These are phyloP conservation scores for Arthromyces matolae DNA, from an alignment of 768 basidiomycete genomes.

Conservation along the genomic window DNA sequence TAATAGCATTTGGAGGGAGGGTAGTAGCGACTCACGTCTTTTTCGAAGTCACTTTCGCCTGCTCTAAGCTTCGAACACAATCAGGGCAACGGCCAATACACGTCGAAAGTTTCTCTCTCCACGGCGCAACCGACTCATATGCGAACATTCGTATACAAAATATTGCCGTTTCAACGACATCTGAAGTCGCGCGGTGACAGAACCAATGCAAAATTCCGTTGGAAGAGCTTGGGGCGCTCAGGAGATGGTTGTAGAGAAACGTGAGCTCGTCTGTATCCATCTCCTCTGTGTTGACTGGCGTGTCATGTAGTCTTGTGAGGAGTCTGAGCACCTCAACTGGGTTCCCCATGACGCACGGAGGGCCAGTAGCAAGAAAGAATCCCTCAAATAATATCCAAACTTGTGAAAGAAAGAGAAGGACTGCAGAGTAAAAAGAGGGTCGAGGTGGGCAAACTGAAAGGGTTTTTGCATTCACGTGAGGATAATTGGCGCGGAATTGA, in stretches of 20 bases:
- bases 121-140: slow-evolving; percentile 63
- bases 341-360: slow-evolving; percentile 7
- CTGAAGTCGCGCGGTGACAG: slow-evolving; percentile 56
- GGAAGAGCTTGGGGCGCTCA: slow-evolving; percentile 37
- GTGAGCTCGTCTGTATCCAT: slow-evolving; percentile 47
- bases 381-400: neutral
- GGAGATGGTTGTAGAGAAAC: slow-evolving; percentile 50
- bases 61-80: slow-evolving; percentile 67
- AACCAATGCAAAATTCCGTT: slow-evolving; percentile 71
- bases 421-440: too few species aligned
- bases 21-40: slow-evolving; percentile 56
- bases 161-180: slow-evolving; percentile 64
- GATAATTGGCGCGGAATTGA: neutral
- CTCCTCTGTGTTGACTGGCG: slow-evolving; percentile 49
- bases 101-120: slow-evolving; percentile 53
- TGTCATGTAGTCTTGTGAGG: slow-evolving; percentile 55
- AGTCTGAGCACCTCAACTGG: slow-evolving; percentile 38
- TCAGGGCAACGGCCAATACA: slow-evolving; percentile 62
- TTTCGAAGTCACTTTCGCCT: slow-evolving; percentile 59
- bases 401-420: too few species aligned
- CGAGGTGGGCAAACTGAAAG: too few species aligned
- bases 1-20: neutral
- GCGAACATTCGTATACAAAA: slow-evolving; percentile 84
- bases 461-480: neutral
- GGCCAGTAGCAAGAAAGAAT: neutral